Percentiles rank a stretch among this genome's conserved stretches.
phyloP scores from a whole-genome alignment of 2,329 filamentous ascomycete species.

The Dactylellina haptotyla region DNA sequence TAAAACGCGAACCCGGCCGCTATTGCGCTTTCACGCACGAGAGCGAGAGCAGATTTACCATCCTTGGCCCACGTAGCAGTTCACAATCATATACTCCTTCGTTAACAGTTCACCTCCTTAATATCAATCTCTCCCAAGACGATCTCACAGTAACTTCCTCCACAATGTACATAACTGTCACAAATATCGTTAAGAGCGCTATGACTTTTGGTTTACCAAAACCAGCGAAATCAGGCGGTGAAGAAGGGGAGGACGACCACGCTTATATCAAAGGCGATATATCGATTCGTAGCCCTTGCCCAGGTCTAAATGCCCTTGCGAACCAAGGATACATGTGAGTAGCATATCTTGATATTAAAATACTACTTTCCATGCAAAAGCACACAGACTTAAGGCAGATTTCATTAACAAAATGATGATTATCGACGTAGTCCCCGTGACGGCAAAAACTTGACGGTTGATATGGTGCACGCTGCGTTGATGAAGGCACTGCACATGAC shows the following conservation, averaged over 20 bases:
- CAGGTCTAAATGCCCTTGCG: constrained; percentile 59
- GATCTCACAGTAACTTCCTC: too few species aligned
- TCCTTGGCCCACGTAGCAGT: too few species aligned
- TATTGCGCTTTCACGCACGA: too few species aligned
- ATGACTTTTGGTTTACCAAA: constrained; percentile 43
- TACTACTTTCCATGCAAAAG: neutral
- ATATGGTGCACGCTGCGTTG: constrained; percentile 59
- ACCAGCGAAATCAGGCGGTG: constrained; percentile 7
- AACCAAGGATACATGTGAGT: constrained; percentile 60
- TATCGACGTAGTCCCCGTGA: constrained; percentile 58
- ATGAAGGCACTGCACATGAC: constrained; percentile 58
- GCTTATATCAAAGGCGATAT: constrained; percentile 52
- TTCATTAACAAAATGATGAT: neutral
- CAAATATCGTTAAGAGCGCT: constrained; percentile 53
- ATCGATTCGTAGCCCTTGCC: constrained; percentile 58
- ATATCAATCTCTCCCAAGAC: neutral
- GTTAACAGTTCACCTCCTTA: too few species aligned
- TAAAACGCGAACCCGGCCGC: too few species aligned
- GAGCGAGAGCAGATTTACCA: neutral
- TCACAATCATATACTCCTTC: too few species aligned
- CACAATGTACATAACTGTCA: constrained; percentile 53
- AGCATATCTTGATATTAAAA: neutral
- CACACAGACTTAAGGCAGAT: neutral
- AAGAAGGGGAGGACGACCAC: constrained; percentile 55
- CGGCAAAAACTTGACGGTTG: constrained; percentile 59